A percentile compares a stretch with the other conserved stretches of the same genome.
Conservation (phyloP, 176 grass and related monocot genomes). For the Aegilops sharonensis region DNA sequence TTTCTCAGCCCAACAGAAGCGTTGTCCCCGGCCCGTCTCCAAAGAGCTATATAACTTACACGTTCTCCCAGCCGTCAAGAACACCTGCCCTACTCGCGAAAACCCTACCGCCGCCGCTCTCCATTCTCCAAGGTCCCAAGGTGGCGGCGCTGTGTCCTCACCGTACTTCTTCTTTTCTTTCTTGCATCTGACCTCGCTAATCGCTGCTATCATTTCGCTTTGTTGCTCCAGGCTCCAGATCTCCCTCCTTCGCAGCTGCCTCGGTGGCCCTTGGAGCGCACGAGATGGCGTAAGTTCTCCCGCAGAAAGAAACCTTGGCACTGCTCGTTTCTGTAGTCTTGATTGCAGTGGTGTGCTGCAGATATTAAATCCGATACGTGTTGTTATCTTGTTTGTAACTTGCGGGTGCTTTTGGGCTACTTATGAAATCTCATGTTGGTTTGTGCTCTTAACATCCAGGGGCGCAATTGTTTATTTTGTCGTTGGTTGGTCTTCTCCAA, state of each 20-base stretch:
- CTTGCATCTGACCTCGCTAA: background rate
- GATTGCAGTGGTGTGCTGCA: background rate
- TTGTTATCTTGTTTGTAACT: background rate
- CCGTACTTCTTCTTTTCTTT: background rate
- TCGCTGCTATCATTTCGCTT: slow-evolving; percentile 3
- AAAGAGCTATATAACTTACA: background rate
- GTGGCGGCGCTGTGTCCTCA: slow-evolving; percentile 8
- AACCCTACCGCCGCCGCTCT: slow-evolving; percentile 11
- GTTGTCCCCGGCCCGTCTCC: background rate
- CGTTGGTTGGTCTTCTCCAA: background rate
- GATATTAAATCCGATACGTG: background rate
- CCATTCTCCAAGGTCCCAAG: background rate
- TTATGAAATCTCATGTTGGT: background rate
- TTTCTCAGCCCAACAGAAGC: too few relatives aligned
- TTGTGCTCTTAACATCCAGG: background rate
- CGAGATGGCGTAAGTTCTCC: slow-evolving; percentile 32
- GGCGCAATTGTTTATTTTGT: background rate
- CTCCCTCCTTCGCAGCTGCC: background rate
- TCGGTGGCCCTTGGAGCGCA: background rate
- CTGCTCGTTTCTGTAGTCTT: background rate
- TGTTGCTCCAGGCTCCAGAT: background rate
- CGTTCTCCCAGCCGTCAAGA: background rate
- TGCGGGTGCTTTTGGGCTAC: background rate
- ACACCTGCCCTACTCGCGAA: background rate
- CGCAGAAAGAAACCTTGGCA: background rate